phyloP scores from a whole-genome alignment of 805 yeast genomes.

The Nakazawaea populi region DNA sequence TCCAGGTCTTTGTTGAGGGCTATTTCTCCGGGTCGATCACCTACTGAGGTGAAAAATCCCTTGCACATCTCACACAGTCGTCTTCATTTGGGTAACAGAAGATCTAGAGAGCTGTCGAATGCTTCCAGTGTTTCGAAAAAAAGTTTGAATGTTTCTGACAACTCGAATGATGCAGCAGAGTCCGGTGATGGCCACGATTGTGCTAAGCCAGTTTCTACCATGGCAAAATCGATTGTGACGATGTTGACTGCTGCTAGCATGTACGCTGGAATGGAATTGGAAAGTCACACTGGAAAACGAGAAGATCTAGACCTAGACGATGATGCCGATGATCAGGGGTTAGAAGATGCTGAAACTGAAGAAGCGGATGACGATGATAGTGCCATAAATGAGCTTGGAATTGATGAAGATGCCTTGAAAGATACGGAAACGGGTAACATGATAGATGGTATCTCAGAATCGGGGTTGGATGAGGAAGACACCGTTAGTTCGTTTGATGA shows the following conservation, averaged over 20 bases:
- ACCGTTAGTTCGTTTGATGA: slow-evolving; percentile 8
- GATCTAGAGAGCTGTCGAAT: not conserved
- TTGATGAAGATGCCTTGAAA: not conserved
- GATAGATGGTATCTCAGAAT: too few relatives aligned
- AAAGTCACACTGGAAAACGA: slow-evolving; percentile 15
- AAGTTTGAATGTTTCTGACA: too few relatives aligned
- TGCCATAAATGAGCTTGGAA: not conserved
- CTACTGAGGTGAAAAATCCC: not conserved
- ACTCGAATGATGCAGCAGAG: not conserved
- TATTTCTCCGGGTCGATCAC: not conserved
- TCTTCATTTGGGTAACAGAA: not conserved
- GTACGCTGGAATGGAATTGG: slow-evolving; percentile 32
- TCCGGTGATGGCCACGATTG: not conserved
- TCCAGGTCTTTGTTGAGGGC: not conserved
- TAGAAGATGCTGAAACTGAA: not conserved
- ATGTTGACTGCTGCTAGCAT: slow-evolving; percentile 53
- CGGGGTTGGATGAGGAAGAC: slow-evolving; percentile 1
- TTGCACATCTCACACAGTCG: not conserved
- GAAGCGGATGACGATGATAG: slow-evolving; percentile 1
- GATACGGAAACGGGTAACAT: slow-evolving; percentile 7
- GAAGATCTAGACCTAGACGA: slow-evolving; percentile 25
- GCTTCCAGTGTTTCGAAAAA: not conserved
- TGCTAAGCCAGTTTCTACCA: slow-evolving; percentile 25
- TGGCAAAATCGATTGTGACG: slow-evolving; percentile 49
- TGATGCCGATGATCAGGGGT: slow-evolving; percentile 9